Evolutionary conservation across 306 rosid genomes (phyloP).

Genomic region (Dicorynia guianensis): DNA sequence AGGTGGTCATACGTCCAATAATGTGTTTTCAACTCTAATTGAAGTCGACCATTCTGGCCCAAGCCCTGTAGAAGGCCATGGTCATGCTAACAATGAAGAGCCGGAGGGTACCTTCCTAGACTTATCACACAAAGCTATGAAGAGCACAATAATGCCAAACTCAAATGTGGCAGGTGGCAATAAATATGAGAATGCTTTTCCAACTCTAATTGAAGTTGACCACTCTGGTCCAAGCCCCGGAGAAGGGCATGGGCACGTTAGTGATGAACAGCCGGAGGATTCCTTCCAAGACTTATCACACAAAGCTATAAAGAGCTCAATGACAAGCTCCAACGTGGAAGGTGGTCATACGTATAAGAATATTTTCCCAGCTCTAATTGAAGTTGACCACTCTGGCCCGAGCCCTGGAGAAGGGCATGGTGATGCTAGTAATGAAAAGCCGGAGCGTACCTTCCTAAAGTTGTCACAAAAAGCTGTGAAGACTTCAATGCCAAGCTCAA

Average conservation of each 20-base stretch:
- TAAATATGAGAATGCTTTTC: neutral
- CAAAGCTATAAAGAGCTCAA: conserved; percentile 9
- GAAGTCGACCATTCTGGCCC: conserved; percentile 43
- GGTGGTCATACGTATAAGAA: neutral
- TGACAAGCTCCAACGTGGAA: conserved; percentile 6
- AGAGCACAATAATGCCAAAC: conserved; percentile 17
- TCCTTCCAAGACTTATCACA: neutral
- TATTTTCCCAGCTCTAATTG: neutral
- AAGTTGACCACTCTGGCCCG: conserved; percentile 44
- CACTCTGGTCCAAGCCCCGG: no score
- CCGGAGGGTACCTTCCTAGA: neutral
- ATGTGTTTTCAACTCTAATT: neutral
- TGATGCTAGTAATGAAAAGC: neutral
- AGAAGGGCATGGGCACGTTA: neutral
- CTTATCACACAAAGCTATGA: neutral
- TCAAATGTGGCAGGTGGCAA: neutral
- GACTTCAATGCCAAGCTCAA: no score
- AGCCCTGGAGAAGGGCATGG: conserved; percentile 49
- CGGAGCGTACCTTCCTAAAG: neutral
- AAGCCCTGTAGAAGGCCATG: conserved; percentile 50
- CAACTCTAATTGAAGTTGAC: neutral
- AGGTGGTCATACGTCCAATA: neutral
- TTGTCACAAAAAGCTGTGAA: neutral
- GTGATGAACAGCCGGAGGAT: neutral
- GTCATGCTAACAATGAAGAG: neutral